Base-by-base conservation (phyloP, 2,329 filamentous ascomycete species). In the Cadophora sp. region DNA sequence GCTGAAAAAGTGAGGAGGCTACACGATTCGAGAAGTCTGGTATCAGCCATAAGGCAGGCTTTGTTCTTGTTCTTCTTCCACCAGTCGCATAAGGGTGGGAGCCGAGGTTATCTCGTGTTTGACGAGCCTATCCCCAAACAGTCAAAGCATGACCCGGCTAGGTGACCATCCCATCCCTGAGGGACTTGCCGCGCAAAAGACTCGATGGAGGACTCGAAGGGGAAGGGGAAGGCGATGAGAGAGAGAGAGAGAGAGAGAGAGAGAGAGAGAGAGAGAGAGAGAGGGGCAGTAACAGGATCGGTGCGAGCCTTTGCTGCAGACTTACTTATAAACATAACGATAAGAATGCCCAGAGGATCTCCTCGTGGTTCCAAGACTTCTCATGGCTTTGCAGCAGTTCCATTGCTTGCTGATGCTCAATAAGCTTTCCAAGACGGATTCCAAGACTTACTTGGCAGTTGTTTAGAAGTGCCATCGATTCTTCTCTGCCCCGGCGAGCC, bases 351-450 rank as follows among this genome's bases (percentile, higher is more conserved):
- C 31, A 55, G 51, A 55, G 51, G 51, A 55, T 55, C 51, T 31
- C 51, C 27, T 31, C 51, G 26, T 31, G 26, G 51, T 55, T 55
- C 51, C 51, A 55, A 55, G 51, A 31, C 51, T 55, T n/a, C 26
- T 12, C 51, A 55, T 29, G 14, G 51, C 26, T 55, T 55, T 55
- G 51, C 26, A 55, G 51, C 31, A 37, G 55, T 58, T 31, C 22
- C 27, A 31, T 48, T 48, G 43, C 43, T 48, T 48, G 19, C 19
- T 48, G 43, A 48, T 8, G 43, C 5, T 1, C 55, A 12, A 58
- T n/a, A 58, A 58, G 55, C 29, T 37, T 37, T 58, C 55, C 55
- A 58, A 58, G 55, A n/a, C 55, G 55, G 55, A 58, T 58, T 24
- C 31, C 55, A 58, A 58, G 55, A 22, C 29, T 31, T 37, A 14